Percentiles rank a stretch among this genome's conserved stretches.
These are phyloP conservation scores for Backusella parvicylindrica DNA, from an alignment of 192 early-diverging fungal genomes.

Conservation along the genomic window DNA sequence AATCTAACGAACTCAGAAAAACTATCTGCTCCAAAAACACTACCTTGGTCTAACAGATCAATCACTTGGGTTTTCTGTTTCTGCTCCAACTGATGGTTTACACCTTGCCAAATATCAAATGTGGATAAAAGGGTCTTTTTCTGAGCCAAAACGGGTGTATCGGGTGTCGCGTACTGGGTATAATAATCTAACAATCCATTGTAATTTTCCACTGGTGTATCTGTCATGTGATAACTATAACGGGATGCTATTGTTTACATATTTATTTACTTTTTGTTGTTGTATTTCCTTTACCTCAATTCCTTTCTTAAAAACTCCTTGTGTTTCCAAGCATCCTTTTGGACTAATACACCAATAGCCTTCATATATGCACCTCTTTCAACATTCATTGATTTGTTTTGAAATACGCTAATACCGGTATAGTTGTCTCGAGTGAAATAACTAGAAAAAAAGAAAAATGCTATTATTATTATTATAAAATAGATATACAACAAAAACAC, in stretches of 20 bases:
- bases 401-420: slow-evolving; percentile 45
- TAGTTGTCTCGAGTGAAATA: slow-evolving; percentile 41
- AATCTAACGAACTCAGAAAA: slow-evolving; percentile 41
- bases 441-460: slow-evolving; percentile 21
- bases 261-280: not conserved
- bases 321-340: slow-evolving; percentile 49
- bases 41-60: not conserved
- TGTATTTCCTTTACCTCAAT: slow-evolving; percentile 29
- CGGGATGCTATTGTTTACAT: not conserved
- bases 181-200: not conserved
- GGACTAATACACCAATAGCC: slow-evolving; percentile 46
- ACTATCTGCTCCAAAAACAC: slow-evolving; percentile 20
- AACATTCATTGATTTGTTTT: slow-evolving; percentile 32
- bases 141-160: not conserved
- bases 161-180: not conserved
- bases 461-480: not conserved
- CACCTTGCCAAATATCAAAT: not conserved
- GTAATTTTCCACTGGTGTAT: not conserved
- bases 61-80: not conserved
- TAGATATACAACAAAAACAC: not conserved
- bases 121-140: not conserved
- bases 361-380: slow-evolving; percentile 55
- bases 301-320: slow-evolving; percentile 35
- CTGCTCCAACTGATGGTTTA: not conserved
- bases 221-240: not conserved